Evolutionary conservation across 2,329 filamentous ascomycete species (phyloP).

Genomic region (Nigrograna mackinnonii): DNA sequence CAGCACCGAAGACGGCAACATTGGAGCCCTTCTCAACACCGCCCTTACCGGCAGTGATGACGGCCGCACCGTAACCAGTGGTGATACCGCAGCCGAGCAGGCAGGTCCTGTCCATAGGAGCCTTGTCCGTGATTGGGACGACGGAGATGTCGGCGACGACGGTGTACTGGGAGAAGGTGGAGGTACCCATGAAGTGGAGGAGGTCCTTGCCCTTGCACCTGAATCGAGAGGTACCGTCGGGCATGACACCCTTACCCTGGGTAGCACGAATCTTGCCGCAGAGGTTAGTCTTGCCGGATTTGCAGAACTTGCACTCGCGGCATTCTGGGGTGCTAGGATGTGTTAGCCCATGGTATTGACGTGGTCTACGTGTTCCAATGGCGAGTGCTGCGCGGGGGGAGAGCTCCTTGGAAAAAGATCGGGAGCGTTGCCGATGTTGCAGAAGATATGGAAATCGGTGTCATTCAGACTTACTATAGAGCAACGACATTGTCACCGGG

Average conservation of each 20-base stretch:
- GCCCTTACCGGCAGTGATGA: conserved; percentile 76
- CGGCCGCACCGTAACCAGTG: conserved; percentile 93
- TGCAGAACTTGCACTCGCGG: conserved; percentile 99
- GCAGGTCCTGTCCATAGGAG: conserved; percentile 94
- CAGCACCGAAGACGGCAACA: conserved; percentile 91
- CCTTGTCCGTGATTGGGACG: conserved; percentile 86
- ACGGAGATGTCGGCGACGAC: conserved; percentile 98
- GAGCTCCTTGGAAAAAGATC: too few relatives aligned
- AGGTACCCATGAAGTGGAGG: conserved; percentile 98
- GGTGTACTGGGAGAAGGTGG: conserved; percentile 98
- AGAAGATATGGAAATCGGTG: background rate
- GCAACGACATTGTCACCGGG: conserved; percentile 79
- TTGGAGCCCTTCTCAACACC: conserved; percentile 83
- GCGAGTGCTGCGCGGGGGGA: too few relatives aligned
- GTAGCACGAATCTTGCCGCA: conserved; percentile 98
- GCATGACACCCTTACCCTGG: conserved; percentile 95
- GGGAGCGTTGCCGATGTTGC: too few relatives aligned
- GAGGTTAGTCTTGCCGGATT: conserved; percentile 98
- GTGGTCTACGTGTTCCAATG: too few relatives aligned
- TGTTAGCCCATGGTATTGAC: conserved; percentile 19
- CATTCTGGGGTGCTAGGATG: conserved; percentile 85
- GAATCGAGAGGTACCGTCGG: conserved; percentile 94
- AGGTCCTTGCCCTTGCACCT: conserved; percentile 92
- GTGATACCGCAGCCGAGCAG: conserved; percentile 98
- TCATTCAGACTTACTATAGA: conserved; percentile 39